Base-by-base conservation (phyloP, 257 asterid genomes). In the Salvia hispanica region DNA sequence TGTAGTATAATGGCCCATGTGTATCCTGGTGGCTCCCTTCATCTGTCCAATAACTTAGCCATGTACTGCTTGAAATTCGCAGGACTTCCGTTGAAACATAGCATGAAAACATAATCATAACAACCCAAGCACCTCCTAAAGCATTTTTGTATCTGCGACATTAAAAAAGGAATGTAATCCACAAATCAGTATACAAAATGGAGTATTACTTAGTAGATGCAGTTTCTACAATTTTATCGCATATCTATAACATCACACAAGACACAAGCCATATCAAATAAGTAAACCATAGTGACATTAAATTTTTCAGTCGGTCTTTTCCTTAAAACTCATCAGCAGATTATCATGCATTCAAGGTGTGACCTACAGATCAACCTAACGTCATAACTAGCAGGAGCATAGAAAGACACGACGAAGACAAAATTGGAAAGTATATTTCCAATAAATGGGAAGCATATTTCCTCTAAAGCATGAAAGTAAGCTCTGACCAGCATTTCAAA, bases 31-130 rank as follows among this genome's bases (percentile, higher is more conserved):
- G 63, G 77, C 82, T 67, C 72, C 84, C 62, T 75, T 74, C 76
- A 67, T 78, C 87, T 11, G 97, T 91, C 97, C 97, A 91, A 77
- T 78, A 78, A 79, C 96, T 91, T 54, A 91, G 90, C 97, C 97
- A 91, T 45, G 90, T 91, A 79, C 97, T 91, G 83, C 97, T 82
- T 70, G 87, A 82, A 78, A 91, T 82, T 76, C 97, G 89, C 36
- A 91, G 81, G 64, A 62, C 66, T 75, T 91, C 95, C n/a, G 87
- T 62, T 59, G 77, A 72, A 76, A 86, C 56, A 75, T 91, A 91
- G 86, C 95, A 86, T 63, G 63, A 2, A 60, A 85, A 78, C 73
- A 91, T 80, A 67, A 88, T 74, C 81, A 80, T 56, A 77, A 91
- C 96, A 3, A 89, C 97, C 96, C 96, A 91, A 33, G 85, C 62